Evolutionary conservation across 129 eudicot genomes (phyloP), one percentile per base, ranked within the genome.

Genomic region (Tanacetum coccineum): DNA sequence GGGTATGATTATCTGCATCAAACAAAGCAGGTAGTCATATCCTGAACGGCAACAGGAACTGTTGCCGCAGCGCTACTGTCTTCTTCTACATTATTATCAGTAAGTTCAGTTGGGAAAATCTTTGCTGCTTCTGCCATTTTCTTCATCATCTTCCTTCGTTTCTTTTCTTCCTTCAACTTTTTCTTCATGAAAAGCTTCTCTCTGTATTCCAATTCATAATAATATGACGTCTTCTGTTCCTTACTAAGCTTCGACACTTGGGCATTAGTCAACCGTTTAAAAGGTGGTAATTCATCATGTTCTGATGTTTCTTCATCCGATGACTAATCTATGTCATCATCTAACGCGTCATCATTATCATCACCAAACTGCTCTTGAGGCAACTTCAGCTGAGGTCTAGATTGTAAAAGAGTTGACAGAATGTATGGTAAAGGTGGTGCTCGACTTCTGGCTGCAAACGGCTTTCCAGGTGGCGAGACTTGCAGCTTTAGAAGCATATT

Each of bases 1-100:
- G 95, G 54, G 99, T 83, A 8, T 97, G 97, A 79, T 89, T 86
- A 78, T 94, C 97, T 59, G 99, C 84, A 81, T 94, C 99, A 68
- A 94, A 94, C 26, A 95, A 86, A 68, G 83, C 92, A 47, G 99
- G 99, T 60, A 94, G 89, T 79, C 80, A 94, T 74, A 62, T 94
- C 99, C 51, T 85, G 93, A 74, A 87, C 82, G 13, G 95, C 80
- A 76, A 82, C 90, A 1, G 99, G 97, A 67, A 82, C 85, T 5
- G 90, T 78, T 49, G 95, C 84, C 58, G 87, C 87, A 54, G 76
- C 80, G 8, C 63, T 77, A 65, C 67, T 70, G 55, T 88, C 99
- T 71, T 85, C 97, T 67, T 86, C 97, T 22, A 64, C 83, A 55
- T 74, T 80, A 56, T 77, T 79, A 49, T 85, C 95, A 62, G 22